Base-by-base conservation (phyloP, 352 stramenopile genomes). In the Phytopythium cucurbitacearum region DNA sequence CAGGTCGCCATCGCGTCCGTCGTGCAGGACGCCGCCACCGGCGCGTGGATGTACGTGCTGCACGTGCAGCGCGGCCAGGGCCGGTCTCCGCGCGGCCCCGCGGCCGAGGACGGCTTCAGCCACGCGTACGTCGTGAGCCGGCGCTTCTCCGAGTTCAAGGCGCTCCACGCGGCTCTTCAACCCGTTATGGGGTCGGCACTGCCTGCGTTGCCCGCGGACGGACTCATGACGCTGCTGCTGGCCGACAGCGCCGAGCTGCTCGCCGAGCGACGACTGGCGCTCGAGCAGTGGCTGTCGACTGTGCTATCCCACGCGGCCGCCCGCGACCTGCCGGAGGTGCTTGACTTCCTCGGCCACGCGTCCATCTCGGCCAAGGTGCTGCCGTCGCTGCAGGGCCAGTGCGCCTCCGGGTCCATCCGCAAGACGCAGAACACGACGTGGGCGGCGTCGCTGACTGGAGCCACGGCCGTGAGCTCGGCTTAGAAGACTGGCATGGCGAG, bases 101-200 rank as follows among this genome's bases (percentile, higher is more conserved):
- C 49, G 33, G 71, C 66, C 15, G 68, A 65, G 21, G 54, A 67
- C 9, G 72, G 72, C 47, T 83, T 83, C 58, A 60, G 67, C 50
- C 70, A 87, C 74, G 67, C 83, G 55, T 87, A 89, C 65, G 55
- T 75, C 9, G 79, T 89, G 51, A 76, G 65, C 46, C 76, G 79
- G 33, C 80, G 79, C 53, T 89, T 89, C 61, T 80, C 72, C 47
- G 79, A 89, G 53, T 89, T 89, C 57, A 89, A 89, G 68, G 69
- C 78, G 50, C 76, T 89, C 34, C 76, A 89, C 64, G 59, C 65
- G n/a, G 62, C 61, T 9, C 55, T 89, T 21, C 53, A 65, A 44
- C 69, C 73, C 7, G 57, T 87, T 51, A 86, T 89, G 79, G 70
- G 71, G 13, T 67, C 80, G 56, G 59, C 65, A 48, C 71, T 83